A percentile compares a stretch with the other conserved stretches of the same genome.
Evolutionary conservation across 2,329 filamentous ascomycete species (phyloP).

Genomic region (Epicoccum sorghinum): DNA sequence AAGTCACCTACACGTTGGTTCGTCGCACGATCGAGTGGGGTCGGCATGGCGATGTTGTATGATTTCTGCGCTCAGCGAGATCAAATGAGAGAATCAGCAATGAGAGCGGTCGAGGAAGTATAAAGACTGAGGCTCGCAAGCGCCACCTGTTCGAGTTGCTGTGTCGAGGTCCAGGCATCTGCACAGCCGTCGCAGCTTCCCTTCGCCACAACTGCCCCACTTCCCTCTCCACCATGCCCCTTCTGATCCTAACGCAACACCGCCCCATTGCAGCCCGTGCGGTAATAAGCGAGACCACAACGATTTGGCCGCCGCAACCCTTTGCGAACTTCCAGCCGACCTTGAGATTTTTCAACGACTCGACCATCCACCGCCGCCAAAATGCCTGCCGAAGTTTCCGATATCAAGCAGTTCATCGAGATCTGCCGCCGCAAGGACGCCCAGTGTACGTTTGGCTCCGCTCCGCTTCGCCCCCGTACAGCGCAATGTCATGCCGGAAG

Average conservation of each 20-base stretch:
- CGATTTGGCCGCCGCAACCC: slow-evolving; percentile 23
- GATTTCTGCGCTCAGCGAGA: not conserved
- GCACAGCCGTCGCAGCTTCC: not conserved
- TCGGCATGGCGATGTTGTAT: slow-evolving; percentile 51
- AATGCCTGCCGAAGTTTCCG: slow-evolving; percentile 97
- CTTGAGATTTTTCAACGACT: slow-evolving; percentile 13
- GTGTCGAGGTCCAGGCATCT: not conserved
- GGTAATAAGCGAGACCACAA: slow-evolving; percentile 45
- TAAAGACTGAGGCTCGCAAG: slow-evolving; percentile 8
- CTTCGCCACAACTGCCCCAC: slow-evolving; percentile 34
- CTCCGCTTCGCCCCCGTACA: not conserved
- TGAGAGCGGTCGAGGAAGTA: not conserved
- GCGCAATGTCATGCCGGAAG: not conserved
- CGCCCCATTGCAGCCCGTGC: slow-evolving; percentile 41
- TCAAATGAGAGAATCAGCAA: not conserved
- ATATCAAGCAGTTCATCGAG: slow-evolving; percentile 99
- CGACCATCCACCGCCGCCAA: slow-evolving; percentile 62
- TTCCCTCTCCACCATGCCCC: slow-evolving; percentile 23
- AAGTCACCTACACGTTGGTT: slow-evolving; percentile 50
- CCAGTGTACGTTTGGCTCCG: slow-evolving; percentile 76
- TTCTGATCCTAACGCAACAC: slow-evolving; percentile 13
- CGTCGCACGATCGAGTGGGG: slow-evolving; percentile 56
- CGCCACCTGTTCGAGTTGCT: slow-evolving; percentile 1
- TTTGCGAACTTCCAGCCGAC: slow-evolving; percentile 23
- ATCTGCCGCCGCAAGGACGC: slow-evolving; percentile 99